Evolutionary conservation across 306 rosid genomes (phyloP), one percentile per base, ranked within the genome.

Genomic region (Bauhinia variegata): DNA sequence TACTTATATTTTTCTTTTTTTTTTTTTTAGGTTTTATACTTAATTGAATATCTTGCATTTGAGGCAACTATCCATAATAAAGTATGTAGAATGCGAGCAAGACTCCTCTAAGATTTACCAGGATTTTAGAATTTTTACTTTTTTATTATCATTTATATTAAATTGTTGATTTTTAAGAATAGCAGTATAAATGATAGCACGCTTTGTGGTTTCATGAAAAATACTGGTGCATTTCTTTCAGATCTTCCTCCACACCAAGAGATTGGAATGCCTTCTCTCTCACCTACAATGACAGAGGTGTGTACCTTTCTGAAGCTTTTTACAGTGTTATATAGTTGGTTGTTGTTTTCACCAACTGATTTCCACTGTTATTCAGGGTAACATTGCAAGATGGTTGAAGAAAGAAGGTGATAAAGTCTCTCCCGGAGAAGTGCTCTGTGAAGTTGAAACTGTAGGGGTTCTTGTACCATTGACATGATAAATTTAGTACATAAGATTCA

Each of bases 241-340:
- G 99, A 85, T 74, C 91, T 95, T 59, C 99, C 99, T 63, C 86
- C 99, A 8, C 97, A 95, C 76, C 99, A 86, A 83, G 97, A 90
- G 84, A 75, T 95, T 65, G 99, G 97, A 80, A 90, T 95, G 97
- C 99, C 99, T 53, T 90, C 99, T 70, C 96, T 95, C 63, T 95
- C 99, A 48, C 99, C 99, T 67, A 90, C 97, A 71, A 95, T 95
- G 99, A 77, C 92, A 36, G 97, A 95, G 96, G 99, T 95, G 58
- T 58, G 50, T 71, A 48, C 47, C 68, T 65, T 51, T 85, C 66
- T 41, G 37, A 71, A 38, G 59, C 68, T 63, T 42, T 23, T 16
- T 64, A 51, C 46, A 67, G 56, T 55, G 13, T 49, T 47, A 31
- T 72, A 48, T 54, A 63, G 39, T 53, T 42, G 67, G 28, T 46